These are phyloP conservation scores for Paspalum vaginatum DNA, from an alignment of 176 grass and related monocot species.

Conservation along the genomic window DNA sequence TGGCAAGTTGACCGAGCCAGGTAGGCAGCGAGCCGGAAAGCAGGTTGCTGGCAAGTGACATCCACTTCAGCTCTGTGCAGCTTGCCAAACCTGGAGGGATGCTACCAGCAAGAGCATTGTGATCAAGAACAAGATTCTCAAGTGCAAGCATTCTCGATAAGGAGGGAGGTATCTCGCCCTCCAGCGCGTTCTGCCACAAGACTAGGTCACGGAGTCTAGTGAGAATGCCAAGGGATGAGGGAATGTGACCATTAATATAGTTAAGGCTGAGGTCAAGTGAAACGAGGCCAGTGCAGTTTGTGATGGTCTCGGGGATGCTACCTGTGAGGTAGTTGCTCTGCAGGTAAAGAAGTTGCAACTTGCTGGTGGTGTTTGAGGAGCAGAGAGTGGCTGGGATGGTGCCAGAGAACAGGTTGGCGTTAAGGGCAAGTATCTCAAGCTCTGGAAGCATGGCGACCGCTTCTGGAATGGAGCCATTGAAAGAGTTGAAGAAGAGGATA, in stretches of 20 bases:
- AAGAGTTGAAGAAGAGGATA: constrained; percentile 55
- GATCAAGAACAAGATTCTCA: constrained; percentile 26
- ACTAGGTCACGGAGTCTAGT: constrained; percentile 14
- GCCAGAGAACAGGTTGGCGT: constrained; percentile 52
- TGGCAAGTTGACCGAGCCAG: constrained; percentile 22
- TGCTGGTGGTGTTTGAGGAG: background rate
- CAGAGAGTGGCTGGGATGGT: constrained; percentile 51
- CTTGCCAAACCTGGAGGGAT: constrained; percentile 21
- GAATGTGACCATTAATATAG: constrained; percentile 25
- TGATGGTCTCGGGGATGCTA: background rate
- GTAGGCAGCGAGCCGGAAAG: constrained; percentile 2
- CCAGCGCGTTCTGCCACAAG: constrained; percentile 39
- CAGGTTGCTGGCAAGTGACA: constrained; percentile 30
- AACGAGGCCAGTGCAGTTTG: constrained; percentile 33
- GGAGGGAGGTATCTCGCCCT: constrained; percentile 28
- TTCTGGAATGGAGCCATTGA: constrained; percentile 38
- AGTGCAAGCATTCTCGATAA: constrained; percentile 19
- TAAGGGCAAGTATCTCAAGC: constrained; percentile 64
- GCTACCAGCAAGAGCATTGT: constrained; percentile 18
- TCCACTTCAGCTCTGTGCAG: constrained; percentile 21
- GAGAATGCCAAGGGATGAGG: constrained; percentile 24
- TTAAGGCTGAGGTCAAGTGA: constrained; percentile 51
- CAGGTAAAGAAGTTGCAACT: constrained; percentile 35
- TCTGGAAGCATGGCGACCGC: constrained; percentile 32
- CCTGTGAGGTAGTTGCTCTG: constrained; percentile 39